A percentile compares a stretch with the other conserved stretches of the same genome.
Conservation (phyloP, 2,329 filamentous ascomycete species). For the Penicillium sp. region DNA sequence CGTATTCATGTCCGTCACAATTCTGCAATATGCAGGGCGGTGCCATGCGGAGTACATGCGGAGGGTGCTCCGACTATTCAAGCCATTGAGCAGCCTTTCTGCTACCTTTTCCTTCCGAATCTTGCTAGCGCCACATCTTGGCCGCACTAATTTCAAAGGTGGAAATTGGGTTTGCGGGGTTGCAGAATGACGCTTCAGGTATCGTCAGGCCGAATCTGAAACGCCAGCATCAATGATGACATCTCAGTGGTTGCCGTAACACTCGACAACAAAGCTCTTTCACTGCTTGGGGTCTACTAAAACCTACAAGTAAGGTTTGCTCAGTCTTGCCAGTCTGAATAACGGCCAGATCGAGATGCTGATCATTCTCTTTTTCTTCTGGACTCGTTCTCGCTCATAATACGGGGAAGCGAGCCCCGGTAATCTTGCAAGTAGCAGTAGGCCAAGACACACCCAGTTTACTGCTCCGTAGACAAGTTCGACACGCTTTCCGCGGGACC, state of each 20-base stretch:
- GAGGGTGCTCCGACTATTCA: conserved; percentile 11
- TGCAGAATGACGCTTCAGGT: not conserved
- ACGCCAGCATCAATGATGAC: not conserved
- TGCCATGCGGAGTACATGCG: conserved; percentile 8
- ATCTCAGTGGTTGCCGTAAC: not conserved
- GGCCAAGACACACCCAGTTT: not conserved
- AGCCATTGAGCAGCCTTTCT: not conserved
- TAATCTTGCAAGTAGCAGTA: not conserved
- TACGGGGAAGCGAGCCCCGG: not conserved
- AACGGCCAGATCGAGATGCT: not conserved
- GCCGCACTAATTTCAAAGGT: not conserved
- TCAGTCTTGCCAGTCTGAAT: not conserved
- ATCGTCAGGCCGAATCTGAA: conserved; percentile 1
- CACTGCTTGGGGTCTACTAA: not conserved
- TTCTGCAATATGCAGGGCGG: conserved; percentile 14
- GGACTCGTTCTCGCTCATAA: not conserved
- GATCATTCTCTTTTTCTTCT: not conserved
- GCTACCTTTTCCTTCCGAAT: not conserved
- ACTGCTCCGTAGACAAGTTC: not conserved
- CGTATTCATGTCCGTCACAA: conserved; percentile 3
- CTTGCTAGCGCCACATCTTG: not conserved
- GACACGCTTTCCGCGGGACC: conserved; percentile 1
- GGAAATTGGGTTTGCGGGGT: conserved; percentile 1
- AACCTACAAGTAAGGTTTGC: not conserved
- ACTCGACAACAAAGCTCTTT: not conserved